phyloP scores from a whole-genome alignment of 2,329 filamentous ascomycete genomes.

The Clonostachys rosea region DNA sequence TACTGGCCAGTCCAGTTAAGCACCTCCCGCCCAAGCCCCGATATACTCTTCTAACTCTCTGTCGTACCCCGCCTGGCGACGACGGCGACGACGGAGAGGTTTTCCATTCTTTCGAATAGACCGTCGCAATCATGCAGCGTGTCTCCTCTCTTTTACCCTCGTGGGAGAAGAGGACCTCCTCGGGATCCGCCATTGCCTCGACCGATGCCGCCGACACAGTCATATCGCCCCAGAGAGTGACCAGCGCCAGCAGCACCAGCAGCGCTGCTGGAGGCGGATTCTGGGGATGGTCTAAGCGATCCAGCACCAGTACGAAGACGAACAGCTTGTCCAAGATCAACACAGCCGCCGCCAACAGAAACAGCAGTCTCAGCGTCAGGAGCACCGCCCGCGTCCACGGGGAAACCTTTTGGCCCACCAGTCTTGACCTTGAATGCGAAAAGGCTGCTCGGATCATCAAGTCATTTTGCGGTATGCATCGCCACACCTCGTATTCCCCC shows the following conservation, averaged over 20 bases:
- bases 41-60: neutral
- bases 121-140: conserved; percentile 29
- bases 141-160: conserved; percentile 36
- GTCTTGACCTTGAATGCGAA: conserved; percentile 83
- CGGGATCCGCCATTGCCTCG: conserved; percentile 7
- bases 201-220: conserved; percentile 17
- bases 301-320: conserved; percentile 10
- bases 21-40: too few species aligned
- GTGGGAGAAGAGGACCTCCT: conserved; percentile 36
- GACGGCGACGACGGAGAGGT: conserved; percentile 25
- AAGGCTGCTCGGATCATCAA: conserved; percentile 86
- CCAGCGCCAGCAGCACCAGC: conserved; percentile 20
- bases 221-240: conserved; percentile 18
- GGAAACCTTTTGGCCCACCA: conserved; percentile 82
- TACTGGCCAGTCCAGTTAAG: too few species aligned
- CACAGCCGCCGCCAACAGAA: conserved; percentile 16
- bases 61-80: neutral
- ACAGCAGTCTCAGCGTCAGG: conserved; percentile 1
- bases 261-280: conserved; percentile 2
- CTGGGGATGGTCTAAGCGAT: conserved; percentile 7
- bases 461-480: conserved; percentile 73
- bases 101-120: neutral
- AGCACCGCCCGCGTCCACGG: conserved; percentile 20
- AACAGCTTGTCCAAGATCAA: conserved; percentile 22
- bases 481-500: neutral